Base-by-base conservation (phyloP, 139 green algal genomes). In the Zygnema circumcarinatum region DNA sequence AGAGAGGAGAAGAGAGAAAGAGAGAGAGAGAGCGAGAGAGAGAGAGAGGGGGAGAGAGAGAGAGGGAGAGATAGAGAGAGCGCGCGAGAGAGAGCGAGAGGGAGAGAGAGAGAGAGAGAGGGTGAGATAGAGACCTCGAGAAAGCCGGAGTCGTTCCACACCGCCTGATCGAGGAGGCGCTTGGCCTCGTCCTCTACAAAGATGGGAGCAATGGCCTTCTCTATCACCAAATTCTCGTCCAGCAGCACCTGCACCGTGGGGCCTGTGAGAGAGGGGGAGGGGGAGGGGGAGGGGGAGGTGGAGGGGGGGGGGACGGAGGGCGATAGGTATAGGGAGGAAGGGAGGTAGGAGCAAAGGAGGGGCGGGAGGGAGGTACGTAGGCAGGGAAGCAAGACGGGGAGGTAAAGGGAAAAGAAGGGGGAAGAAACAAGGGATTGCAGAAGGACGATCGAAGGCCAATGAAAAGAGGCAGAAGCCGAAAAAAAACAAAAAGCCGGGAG, bases 71-170 rank as follows among this genome's bases (percentile, higher is more conserved):
- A n/a, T n/a, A n/a, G n/a, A n/a, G n/a, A n/a, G n/a, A n/a, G n/a
- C n/a, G n/a, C n/a, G n/a, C n/a, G n/a, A n/a, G n/a, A n/a, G n/a
- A n/a, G n/a, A n/a, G n/a, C n/a, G n/a, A n/a, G n/a, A n/a, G n/a
- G n/a, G n/a, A n/a, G n/a, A n/a, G n/a, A n/a, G n/a, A n/a, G n/a
- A n/a, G n/a, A n/a, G n/a, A n/a, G n/a, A n/a, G n/a, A n/a, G n/a
- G n/a, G n/a, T n/a, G n/a, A n/a, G n/a, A n/a, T n/a, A 83, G 1
- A 54, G 36, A 90, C 85, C 0, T 94, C 88, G 76, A 99, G 90
- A 89, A 99, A 98, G 32, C 90, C 85, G 1, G 95, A 97, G 92
- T 98, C 96, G 1, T 89, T 85, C 92, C 93, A 96, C 80, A 99
- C 91, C 39, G 95, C 95, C 16, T 81, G n/a, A 92, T 97, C 90